Conservation (phyloP, 2,329 filamentous ascomycete genomes). For the Aspergillus chevalieri region DNA sequence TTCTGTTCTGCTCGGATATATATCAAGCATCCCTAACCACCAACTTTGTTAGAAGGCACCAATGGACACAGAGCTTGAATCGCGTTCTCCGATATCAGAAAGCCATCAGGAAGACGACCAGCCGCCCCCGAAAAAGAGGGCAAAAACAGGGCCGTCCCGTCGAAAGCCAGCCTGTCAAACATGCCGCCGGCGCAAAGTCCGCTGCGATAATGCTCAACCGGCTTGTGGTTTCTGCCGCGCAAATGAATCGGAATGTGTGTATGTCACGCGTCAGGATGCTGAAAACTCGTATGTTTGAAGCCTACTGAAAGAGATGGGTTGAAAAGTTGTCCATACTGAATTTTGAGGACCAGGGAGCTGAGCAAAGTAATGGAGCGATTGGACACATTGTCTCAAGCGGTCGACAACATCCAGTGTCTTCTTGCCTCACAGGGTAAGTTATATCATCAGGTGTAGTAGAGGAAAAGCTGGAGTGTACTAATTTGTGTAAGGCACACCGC, state of each 20-base stretch:
- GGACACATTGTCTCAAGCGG: slow-evolving; percentile 9
- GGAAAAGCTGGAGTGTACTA: background rate
- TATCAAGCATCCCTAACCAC: background rate
- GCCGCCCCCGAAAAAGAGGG: background rate
- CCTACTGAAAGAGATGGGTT: slow-evolving; percentile 2
- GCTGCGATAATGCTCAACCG: slow-evolving; percentile 20
- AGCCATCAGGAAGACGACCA: background rate
- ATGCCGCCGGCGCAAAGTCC: slow-evolving; percentile 22
- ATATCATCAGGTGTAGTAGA: background rate
- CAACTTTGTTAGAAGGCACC: background rate
- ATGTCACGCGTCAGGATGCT: slow-evolving; percentile 8
- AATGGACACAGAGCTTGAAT: background rate
- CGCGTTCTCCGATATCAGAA: background rate
- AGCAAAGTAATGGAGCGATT: slow-evolving; percentile 11
- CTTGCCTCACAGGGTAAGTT: background rate
- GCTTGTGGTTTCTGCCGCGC: slow-evolving; percentile 14
- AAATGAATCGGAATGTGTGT: slow-evolving; percentile 16
- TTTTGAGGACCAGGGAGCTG: slow-evolving; percentile 6
- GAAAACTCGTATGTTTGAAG: background rate
- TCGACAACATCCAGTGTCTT: slow-evolving; percentile 1
- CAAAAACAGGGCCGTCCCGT: background rate
- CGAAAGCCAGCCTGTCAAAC: slow-evolving; percentile 19
- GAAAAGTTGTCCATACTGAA: background rate
- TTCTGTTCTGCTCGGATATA: background rate
- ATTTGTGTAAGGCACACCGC: background rate